These are phyloP conservation scores for Thalassiosira livingstoniorum DNA, from an alignment of 352 stramenopile genomes.

Conservation along the genomic window DNA sequence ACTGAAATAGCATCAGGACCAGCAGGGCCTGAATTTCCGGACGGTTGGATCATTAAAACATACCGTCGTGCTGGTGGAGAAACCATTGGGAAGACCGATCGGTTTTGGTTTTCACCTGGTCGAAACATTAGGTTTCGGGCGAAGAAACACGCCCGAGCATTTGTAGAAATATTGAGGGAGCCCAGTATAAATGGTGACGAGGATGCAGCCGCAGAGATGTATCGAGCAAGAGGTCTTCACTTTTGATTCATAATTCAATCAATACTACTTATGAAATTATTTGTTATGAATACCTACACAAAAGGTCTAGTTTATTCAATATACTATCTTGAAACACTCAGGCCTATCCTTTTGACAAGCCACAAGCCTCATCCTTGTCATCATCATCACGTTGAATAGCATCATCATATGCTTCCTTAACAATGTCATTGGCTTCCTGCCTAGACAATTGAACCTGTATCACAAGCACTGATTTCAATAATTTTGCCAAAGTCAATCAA, in stretches of 20 bases:
- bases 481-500: too few relatives aligned
- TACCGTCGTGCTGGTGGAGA: conserved; percentile 55
- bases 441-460: too few relatives aligned
- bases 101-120: conserved; percentile 62
- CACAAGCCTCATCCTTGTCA: too few relatives aligned
- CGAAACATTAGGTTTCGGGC: conserved; percentile 58
- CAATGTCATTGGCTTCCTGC: too few relatives aligned
- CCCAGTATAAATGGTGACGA: conserved; percentile 53
- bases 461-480: too few relatives aligned
- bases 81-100: conserved; percentile 64
- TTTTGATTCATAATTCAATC: conserved; percentile 48
- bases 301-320: too few relatives aligned
- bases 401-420: too few relatives aligned
- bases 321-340: too few relatives aligned
- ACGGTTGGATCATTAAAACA: conserved; percentile 62
- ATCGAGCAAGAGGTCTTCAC: conserved; percentile 50
- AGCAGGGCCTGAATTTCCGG: conserved; percentile 55
- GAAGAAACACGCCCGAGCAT: conserved; percentile 57
- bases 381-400: too few relatives aligned
- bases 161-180: conserved; percentile 60
- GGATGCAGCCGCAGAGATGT: conserved; percentile 51
- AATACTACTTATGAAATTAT: conserved; percentile 1
- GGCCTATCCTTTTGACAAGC: too few relatives aligned
- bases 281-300: too few relatives aligned
- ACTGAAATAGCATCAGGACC: conserved; percentile 55